phyloP scores from a whole-genome alignment of 1,284 basidiomycete species.

The Cutaneotrichosporon spelunceum region DNA sequence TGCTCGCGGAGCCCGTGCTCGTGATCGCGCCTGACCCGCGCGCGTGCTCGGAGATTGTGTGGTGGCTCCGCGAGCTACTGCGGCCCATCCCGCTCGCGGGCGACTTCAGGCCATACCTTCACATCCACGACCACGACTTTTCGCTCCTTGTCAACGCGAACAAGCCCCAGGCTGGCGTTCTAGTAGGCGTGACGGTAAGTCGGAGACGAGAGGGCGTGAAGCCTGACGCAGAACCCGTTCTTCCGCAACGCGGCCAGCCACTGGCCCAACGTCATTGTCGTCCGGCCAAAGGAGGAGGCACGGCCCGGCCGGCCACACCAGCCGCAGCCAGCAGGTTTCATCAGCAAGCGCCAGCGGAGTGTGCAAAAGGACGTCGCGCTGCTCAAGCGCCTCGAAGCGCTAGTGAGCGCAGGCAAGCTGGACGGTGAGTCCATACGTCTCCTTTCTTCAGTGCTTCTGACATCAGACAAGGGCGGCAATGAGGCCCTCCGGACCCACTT shows the following conservation, averaged over 20 bases:
- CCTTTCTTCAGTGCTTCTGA: neutral
- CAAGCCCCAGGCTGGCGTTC: conserved; percentile 74
- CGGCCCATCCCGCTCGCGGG: conserved; percentile 83
- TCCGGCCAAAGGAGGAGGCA: conserved; percentile 33
- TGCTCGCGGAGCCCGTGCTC: conserved; percentile 82
- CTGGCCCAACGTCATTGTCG: conserved; percentile 76
- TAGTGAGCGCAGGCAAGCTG: conserved; percentile 44
- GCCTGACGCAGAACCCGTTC: conserved; percentile 67
- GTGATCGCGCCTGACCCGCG: conserved; percentile 78
- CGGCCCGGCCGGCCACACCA: conserved; percentile 16
- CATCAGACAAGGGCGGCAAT: conserved; percentile 55
- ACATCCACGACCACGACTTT: conserved; percentile 89
- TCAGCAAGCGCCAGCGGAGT: conserved; percentile 75
- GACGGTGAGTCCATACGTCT: conserved; percentile 41
- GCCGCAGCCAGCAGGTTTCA: conserved; percentile 56
- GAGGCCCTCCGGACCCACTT: conserved; percentile 76
- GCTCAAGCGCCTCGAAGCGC: conserved; percentile 53
- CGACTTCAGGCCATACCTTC: conserved; percentile 90
- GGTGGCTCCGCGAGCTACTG: conserved; percentile 86
- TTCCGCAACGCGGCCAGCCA: conserved; percentile 82
- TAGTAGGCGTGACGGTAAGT: conserved; percentile 75
- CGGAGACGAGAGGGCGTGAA: too few species aligned
- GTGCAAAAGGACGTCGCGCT: conserved; percentile 77
- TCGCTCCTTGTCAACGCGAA: conserved; percentile 70
- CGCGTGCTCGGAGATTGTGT: conserved; percentile 70